These are phyloP conservation scores for Zelonia costaricensis DNA, from an alignment of 208 protist species.

Conservation along the genomic window DNA sequence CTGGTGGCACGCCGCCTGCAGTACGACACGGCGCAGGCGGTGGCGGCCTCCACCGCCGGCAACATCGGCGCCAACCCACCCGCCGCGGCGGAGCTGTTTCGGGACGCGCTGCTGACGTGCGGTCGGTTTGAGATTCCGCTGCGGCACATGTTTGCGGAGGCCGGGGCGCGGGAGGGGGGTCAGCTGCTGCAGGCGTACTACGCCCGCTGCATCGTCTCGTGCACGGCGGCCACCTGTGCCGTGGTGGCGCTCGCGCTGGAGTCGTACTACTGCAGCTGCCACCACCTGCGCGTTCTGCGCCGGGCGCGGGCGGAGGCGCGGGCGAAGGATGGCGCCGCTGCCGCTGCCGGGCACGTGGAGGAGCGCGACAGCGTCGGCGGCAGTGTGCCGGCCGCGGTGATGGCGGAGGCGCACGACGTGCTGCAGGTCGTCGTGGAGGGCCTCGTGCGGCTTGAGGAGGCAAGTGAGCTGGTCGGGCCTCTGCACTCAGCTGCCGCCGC, in stretches of 20 bases:
- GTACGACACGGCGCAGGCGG: slow-evolving; percentile 4
- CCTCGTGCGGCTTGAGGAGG: slow-evolving; percentile 70
- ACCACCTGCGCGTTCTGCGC: slow-evolving; percentile 24
- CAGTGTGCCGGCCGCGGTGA: slow-evolving; percentile 11
- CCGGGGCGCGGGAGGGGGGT: slow-evolving; percentile 1
- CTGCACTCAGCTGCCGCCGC: slow-evolving; percentile 11
- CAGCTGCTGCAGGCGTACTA: slow-evolving; percentile 23
- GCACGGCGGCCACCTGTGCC: slow-evolving; percentile 64
- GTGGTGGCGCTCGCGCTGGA: slow-evolving; percentile 63
- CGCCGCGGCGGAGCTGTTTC: slow-evolving; percentile 25
- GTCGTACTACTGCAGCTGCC: slow-evolving; percentile 25
- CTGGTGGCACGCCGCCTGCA: slow-evolving; percentile 36
- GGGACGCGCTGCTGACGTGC: slow-evolving; percentile 62
- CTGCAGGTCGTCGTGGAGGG: slow-evolving; percentile 80
- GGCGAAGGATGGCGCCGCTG: no score
- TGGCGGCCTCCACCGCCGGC: background rate
- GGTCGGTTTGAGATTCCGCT: slow-evolving; percentile 61
- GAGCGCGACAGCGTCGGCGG: no score
- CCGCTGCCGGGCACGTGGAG: no score
- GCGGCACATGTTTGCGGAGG: slow-evolving; percentile 34
- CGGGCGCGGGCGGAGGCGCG: slow-evolving; percentile 8
- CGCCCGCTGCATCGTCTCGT: slow-evolving; percentile 56
- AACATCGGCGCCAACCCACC: background rate
- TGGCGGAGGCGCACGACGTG: slow-evolving; percentile 50
- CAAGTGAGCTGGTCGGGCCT: slow-evolving; percentile 36